Percentiles rank a stretch among this genome's conserved stretches.
phyloP scores from a whole-genome alignment of 768 basidiomycete species.

The Mycena epipterygia region DNA sequence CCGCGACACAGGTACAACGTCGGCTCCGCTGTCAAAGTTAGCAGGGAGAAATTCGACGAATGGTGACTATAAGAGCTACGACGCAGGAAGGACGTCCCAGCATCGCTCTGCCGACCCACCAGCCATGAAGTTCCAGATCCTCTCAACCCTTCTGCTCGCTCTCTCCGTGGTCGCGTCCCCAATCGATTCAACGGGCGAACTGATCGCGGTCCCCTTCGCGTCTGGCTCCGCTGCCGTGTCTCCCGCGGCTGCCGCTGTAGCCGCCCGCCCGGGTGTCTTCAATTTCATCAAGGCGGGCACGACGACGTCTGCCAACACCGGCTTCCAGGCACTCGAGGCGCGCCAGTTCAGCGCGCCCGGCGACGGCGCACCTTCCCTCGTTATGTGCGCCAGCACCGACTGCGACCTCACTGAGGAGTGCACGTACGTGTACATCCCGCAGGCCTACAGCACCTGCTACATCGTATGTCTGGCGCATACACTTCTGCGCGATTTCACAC shows the following conservation, averaged over 20 bases:
- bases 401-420: slow-evolving; percentile 5
- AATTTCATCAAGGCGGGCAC: slow-evolving; percentile 8
- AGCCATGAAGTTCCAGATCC: slow-evolving; percentile 7
- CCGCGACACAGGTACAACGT: slow-evolving; percentile 7
- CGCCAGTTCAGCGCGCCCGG: slow-evolving; percentile 6
- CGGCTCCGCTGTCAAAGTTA: slow-evolving; percentile 1
- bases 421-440: slow-evolving; percentile 5
- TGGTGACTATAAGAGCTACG: neutral
- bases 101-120: slow-evolving; percentile 8
- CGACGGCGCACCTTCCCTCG: slow-evolving; percentile 9
- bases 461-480: slow-evolving; percentile 2
- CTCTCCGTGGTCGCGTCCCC: slow-evolving; percentile 9
- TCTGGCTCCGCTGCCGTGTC: slow-evolving; percentile 5
- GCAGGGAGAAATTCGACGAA: neutral
- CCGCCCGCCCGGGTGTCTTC: slow-evolving; percentile 3
- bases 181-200: neutral
- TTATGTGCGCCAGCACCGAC: slow-evolving; percentile 5
- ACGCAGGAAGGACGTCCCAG: neutral
- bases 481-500: slow-evolving; percentile 6
- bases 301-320: slow-evolving; percentile 8
- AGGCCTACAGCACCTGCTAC: neutral
- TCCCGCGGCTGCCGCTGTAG: neutral
- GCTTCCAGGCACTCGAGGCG: slow-evolving; percentile 5
- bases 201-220: slow-evolving; percentile 16
- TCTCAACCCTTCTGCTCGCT: slow-evolving; percentile 7